Base-by-base conservation (phyloP, 768 basidiomycete genomes). In the Boletellus emodensis region DNA sequence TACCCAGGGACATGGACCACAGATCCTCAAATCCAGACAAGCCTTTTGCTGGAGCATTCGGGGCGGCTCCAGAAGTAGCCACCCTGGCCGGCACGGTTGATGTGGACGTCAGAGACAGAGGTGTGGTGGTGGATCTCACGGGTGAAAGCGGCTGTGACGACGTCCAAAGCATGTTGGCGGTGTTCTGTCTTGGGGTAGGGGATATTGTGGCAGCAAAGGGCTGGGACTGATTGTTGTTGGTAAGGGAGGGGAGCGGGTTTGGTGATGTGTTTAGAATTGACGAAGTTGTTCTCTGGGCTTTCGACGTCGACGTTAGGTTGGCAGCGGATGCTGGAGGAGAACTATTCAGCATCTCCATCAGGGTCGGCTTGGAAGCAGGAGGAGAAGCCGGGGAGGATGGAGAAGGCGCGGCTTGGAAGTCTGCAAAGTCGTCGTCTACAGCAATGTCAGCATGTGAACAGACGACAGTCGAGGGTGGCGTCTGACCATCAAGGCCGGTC, bases 21-120 rank as follows among this genome's bases (percentile, higher is more conserved):
- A 96, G 66, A 64, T 96, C 94, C 55, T 94, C 94, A 61, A 95
- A 96, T 61, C 83, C 84, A 37, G 49, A 78, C 71, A 49, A 66
- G 61, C 34, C 82, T 59, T 61, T 77, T 64, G 61, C 44, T 7
- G 70, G 51, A 18, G 74, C 64, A 1, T 63, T 39, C 14, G 60
- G 39, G n/a, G 60, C 42, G 4, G 58, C 45, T 20, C 55, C 41
- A 3, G 66, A 56, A 17, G 41, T 17, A 6, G 56, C 41, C 8
- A 52, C 30, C 40, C 54, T 64, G 53, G 33, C 57, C 28, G 59
- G 58, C n/a, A 39, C 36, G 22, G 52, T 30, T 18, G 53, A 48
- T 14, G 49, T 40, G 1, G 56, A 38, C 24, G 54, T 24, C 32
- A 54, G 59, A 9, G 55, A 38, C 33, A 46, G 45, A 20, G 56